These are phyloP conservation scores for Pyrenochaeta sp. DNA, from an alignment of 2,329 filamentous ascomycete genomes.

Conservation along the genomic window DNA sequence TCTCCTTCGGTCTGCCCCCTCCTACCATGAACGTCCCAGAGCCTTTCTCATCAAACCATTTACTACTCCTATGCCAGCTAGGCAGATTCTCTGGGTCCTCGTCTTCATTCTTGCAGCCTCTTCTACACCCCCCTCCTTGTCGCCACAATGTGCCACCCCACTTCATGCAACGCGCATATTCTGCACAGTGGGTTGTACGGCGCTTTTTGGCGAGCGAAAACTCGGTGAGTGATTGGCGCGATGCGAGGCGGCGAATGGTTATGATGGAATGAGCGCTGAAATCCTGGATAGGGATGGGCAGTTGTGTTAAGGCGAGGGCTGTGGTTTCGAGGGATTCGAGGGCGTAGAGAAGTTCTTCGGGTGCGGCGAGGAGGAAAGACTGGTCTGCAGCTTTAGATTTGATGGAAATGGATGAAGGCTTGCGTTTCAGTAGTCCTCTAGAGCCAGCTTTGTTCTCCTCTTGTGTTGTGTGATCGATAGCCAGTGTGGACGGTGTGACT, in stretches of 20 bases:
- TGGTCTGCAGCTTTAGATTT: too few relatives aligned
- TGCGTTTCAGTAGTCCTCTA: conserved; percentile 25
- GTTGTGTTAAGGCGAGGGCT: conserved; percentile 32
- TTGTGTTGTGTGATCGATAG: conserved; percentile 2
- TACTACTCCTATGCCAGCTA: conserved; percentile 43
- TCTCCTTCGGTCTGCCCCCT: conserved; percentile 24
- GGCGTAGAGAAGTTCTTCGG: conserved; percentile 33
- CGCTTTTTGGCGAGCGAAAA: conserved; percentile 31
- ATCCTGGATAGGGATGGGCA: conserved; percentile 33
- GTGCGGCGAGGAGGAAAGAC: conserved; percentile 29
- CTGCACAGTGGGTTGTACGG: conserved; percentile 29
- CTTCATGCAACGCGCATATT: conserved; percentile 45
- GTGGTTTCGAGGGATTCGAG: conserved; percentile 46
- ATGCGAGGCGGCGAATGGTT: conserved; percentile 35
- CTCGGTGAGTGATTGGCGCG: conserved; percentile 32
- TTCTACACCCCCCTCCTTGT: conserved; percentile 38
- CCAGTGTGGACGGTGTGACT: conserved; percentile 20
- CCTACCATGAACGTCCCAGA: conserved; percentile 41
- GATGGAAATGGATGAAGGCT: conserved; percentile 20
- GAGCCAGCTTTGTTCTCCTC: conserved; percentile 9
- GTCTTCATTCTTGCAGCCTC: conserved; percentile 43
- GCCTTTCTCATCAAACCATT: conserved; percentile 39
- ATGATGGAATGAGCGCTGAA: conserved; percentile 43
- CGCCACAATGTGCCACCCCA: conserved; percentile 42
- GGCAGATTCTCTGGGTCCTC: conserved; percentile 41